These are phyloP conservation scores for Penicillium corylophilum DNA, from an alignment of 2,329 filamentous ascomycete genomes.

Conservation along the genomic window DNA sequence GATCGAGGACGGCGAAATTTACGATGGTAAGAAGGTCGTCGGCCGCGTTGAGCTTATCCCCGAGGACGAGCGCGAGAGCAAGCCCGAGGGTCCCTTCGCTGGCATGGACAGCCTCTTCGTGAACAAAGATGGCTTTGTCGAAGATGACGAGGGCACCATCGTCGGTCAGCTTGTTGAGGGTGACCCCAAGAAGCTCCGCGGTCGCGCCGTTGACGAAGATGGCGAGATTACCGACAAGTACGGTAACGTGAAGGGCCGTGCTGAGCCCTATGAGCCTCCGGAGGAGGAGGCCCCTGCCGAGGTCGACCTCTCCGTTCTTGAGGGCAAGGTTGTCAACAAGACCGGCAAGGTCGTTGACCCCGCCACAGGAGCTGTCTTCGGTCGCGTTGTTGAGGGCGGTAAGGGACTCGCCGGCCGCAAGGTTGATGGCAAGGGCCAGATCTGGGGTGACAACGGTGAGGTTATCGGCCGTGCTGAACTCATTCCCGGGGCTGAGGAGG, in stretches of 20 bases:
- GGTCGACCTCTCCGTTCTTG: constrained; percentile 59
- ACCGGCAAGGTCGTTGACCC: constrained; percentile 60
- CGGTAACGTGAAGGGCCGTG: constrained; percentile 60
- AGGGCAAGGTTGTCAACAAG: constrained; percentile 64
- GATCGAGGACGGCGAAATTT: constrained; percentile 55
- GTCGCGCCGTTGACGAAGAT: constrained; percentile 74
- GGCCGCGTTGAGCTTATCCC: constrained; percentile 60
- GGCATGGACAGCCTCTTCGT: constrained; percentile 58
- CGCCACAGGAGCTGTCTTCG: constrained; percentile 57
- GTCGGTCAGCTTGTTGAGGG: constrained; percentile 71
- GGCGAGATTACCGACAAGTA: constrained; percentile 80
- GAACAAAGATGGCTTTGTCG: constrained; percentile 58
- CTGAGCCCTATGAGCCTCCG: constrained; percentile 55
- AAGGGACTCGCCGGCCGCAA: constrained; percentile 59
- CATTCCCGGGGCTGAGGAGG: constrained; percentile 51
- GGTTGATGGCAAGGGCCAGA: constrained; percentile 62
- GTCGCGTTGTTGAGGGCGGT: constrained; percentile 59
- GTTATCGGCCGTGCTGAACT: constrained; percentile 61
- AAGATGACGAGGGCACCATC: constrained; percentile 75
- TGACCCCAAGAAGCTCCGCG: constrained; percentile 69
- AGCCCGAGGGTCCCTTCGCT: constrained; percentile 58
- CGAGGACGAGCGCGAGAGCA: constrained; percentile 55
- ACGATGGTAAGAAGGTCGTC: constrained; percentile 56
- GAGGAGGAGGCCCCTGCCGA: constrained; percentile 48
- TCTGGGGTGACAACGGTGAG: constrained; percentile 63